phyloP scores from a whole-genome alignment of 1,139 yeast species.

The Protomyces inundatus region DNA sequence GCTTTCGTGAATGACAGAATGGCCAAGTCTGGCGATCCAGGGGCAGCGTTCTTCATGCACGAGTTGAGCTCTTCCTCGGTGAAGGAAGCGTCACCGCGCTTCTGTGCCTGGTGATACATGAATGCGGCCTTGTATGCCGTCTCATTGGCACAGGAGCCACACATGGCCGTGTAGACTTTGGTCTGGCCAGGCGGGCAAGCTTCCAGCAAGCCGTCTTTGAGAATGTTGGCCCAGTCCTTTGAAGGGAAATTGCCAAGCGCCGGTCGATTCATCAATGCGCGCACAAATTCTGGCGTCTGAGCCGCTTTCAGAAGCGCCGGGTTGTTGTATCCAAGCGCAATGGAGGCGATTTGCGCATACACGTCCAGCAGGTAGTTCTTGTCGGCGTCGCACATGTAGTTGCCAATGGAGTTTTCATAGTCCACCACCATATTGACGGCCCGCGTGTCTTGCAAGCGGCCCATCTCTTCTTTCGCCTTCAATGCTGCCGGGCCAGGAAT shows the following conservation, averaged over 20 bases:
- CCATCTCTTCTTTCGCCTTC: slow-evolving; percentile 47
- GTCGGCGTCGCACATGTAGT: slow-evolving; percentile 66
- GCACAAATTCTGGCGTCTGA: slow-evolving; percentile 57
- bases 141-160: slow-evolving; percentile 82
- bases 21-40: slow-evolving; percentile 62
- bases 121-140: slow-evolving; percentile 80
- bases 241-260: slow-evolving; percentile 75
- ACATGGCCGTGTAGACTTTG: slow-evolving; percentile 65
- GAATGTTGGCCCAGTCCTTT: slow-evolving; percentile 53
- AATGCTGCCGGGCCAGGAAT: slow-evolving; percentile 63
- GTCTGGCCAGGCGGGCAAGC: slow-evolving; percentile 69
- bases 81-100: slow-evolving; percentile 48
- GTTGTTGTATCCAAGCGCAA: slow-evolving; percentile 74
- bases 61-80: slow-evolving; percentile 55
- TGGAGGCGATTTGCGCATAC: slow-evolving; percentile 73
- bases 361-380: slow-evolving; percentile 65
- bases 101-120: slow-evolving; percentile 63
- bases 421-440: slow-evolving; percentile 66
- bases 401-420: slow-evolving; percentile 62
- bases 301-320: slow-evolving; percentile 62
- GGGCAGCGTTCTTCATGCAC: slow-evolving; percentile 62
- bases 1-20: slow-evolving; percentile 67
- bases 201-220: slow-evolving; percentile 51
- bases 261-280: slow-evolving; percentile 68
- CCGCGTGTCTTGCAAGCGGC: slow-evolving; percentile 56